phyloP scores from a whole-genome alignment of 192 early-diverging fungal species.

The Linnemannia exigua region DNA sequence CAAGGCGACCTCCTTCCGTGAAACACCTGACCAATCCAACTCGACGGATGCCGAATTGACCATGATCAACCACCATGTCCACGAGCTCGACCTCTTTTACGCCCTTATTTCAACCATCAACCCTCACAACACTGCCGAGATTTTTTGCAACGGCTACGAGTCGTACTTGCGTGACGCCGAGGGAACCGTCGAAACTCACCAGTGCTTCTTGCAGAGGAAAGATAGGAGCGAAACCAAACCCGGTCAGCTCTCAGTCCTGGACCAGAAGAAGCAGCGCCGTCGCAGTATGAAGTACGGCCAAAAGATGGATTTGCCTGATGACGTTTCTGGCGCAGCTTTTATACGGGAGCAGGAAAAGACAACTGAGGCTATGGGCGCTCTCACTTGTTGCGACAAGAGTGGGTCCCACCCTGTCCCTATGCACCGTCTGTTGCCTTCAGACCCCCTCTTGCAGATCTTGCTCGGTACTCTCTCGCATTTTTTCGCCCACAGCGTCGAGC shows the following conservation, averaged over 20 bases:
- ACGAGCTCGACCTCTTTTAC: constrained; percentile 71
- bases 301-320: constrained; percentile 52
- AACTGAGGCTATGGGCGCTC: constrained; percentile 23
- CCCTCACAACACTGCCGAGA: constrained; percentile 61
- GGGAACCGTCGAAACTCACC: constrained; percentile 59
- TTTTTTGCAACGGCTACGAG: constrained; percentile 69
- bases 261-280: constrained; percentile 58
- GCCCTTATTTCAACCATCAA: constrained; percentile 69
- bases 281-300: constrained; percentile 68
- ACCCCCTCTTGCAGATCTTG: constrained; percentile 78
- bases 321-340: constrained; percentile 35
- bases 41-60: constrained; percentile 33
- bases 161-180: constrained; percentile 70
- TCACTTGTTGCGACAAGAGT: constrained; percentile 34
- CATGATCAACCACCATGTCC: constrained; percentile 67
- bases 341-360: constrained; percentile 39
- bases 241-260: constrained; percentile 37
- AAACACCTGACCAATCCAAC: constrained; percentile 27
- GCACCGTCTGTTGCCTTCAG: constrained; percentile 68
- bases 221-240: constrained; percentile 35
- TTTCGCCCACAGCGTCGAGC: constrained; percentile 87
- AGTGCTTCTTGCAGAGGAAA: constrained; percentile 62
- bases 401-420: constrained; percentile 37
- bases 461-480: constrained; percentile 80
- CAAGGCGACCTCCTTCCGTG: constrained; percentile 59